Evolutionary conservation across 2,329 filamentous ascomycete genomes (phyloP).

Genomic region (Aspergillus jensenii): DNA sequence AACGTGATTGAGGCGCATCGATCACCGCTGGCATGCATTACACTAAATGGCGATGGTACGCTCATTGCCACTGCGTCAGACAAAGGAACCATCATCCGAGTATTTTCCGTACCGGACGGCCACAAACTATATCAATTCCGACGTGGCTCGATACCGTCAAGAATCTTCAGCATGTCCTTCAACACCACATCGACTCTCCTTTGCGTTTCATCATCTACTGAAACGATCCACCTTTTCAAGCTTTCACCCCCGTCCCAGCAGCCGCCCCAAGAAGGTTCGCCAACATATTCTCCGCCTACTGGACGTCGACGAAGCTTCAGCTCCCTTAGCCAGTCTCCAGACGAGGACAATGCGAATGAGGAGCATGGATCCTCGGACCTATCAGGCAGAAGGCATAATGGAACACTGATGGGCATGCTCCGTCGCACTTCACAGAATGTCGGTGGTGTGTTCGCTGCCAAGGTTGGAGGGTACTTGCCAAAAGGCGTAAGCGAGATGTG

Average conservation of each 20-base stretch:
- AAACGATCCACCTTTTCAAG: constrained; percentile 96
- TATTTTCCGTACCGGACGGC: constrained; percentile 87
- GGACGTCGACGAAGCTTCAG: constrained; percentile 27
- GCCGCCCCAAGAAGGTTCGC: constrained; percentile 24
- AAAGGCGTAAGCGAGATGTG: constrained; percentile 96
- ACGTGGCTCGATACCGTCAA: constrained; percentile 89
- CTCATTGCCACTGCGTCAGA: constrained; percentile 92
- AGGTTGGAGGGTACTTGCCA: constrained; percentile 87
- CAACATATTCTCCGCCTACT: constrained; percentile 24
- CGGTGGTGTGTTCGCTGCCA: constrained; percentile 81
- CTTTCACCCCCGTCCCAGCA: constrained; percentile 51
- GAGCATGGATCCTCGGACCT: constrained; percentile 35
- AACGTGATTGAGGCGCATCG: constrained; percentile 96
- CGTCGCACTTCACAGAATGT: constrained; percentile 94
- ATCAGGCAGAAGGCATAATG: constrained; percentile 55
- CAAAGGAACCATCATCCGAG: constrained; percentile 94
- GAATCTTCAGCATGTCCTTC: constrained; percentile 99
- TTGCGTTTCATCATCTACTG: constrained; percentile 92
- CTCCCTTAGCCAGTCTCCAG: constrained; percentile 27
- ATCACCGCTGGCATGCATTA: constrained; percentile 84
- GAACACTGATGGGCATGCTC: constrained; percentile 85
- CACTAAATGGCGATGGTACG: constrained; percentile 88
- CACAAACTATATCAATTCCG: constrained; percentile 96
- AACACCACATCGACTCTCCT: constrained; percentile 90
- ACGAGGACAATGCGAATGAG: constrained; percentile 31